phyloP scores from a whole-genome alignment of 148 eudicot genomes.

The Persicaria maculosa region DNA sequence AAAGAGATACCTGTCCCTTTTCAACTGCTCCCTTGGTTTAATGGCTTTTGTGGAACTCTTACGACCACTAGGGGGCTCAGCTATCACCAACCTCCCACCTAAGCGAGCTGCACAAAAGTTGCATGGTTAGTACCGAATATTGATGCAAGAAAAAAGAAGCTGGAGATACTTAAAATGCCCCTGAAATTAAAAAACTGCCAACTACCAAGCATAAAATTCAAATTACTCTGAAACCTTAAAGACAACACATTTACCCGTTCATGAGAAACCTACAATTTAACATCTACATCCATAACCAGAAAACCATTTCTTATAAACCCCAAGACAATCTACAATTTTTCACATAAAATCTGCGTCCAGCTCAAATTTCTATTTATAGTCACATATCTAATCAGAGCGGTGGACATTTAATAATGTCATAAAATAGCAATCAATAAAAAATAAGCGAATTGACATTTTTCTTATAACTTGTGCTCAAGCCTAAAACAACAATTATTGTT shows the following conservation, averaged over 20 bases:
- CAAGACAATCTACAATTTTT: neutral
- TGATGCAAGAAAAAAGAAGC: neutral
- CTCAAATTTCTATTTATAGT: neutral
- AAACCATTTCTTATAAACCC: neutral
- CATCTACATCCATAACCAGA: neutral
- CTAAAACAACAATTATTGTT: too few relatives aligned
- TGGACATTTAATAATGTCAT: too few relatives aligned
- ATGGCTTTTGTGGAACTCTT: slow-evolving; percentile 40
- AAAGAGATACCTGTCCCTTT: slow-evolving; percentile 66
- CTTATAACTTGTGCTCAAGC: too few relatives aligned
- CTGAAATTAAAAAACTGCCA: too few relatives aligned
- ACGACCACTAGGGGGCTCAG: slow-evolving; percentile 61
- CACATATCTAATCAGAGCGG: too few relatives aligned
- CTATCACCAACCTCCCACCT: slow-evolving; percentile 71
- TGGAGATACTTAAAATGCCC: neutral
- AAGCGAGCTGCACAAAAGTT: slow-evolving; percentile 50
- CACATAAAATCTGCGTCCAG: neutral
- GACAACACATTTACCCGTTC: neutral
- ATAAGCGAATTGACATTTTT: too few relatives aligned
- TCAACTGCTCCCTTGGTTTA: slow-evolving; percentile 46
- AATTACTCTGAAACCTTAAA: neutral
- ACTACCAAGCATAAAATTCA: neutral
- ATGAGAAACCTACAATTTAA: neutral
- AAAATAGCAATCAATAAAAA: too few relatives aligned
- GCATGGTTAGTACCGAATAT: neutral